Evolutionary conservation across 495 filamentous ascomycete species (phyloP), one percentile per base, ranked within the genome.

Genomic region (Podospora pseudocomata): DNA sequence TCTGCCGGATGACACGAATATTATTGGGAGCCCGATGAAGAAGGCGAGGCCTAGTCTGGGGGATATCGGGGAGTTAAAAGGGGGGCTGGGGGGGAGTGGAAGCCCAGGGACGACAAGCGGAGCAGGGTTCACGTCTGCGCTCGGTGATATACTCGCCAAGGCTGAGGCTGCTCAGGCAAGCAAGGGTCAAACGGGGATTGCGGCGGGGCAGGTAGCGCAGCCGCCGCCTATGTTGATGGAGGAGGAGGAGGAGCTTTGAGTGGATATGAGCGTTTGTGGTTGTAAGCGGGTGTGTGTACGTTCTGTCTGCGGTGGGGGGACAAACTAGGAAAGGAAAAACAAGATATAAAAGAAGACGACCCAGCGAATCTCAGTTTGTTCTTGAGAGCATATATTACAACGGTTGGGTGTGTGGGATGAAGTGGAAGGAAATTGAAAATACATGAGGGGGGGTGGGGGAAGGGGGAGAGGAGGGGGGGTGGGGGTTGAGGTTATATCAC

Each of bases 21-120:
- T 86, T 27, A 76, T 94, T 23, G 92, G 90, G 20, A 94, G 90
- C 69, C 93, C 93, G 16, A 80, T 93, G 75, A 97, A 97, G 80
- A 94, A 92, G 76, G 89, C 92, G 23, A 82, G 93, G 19, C 87
- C 89, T 4, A 92, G 89, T 75, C 80, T 94, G 32, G 76, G 73
- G 54, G 75, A 69, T 62, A 67, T 71, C n/a, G 68, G 65, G 65
- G 72, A 57, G 26, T 68, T 65, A 60, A 28, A 53, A 55, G 44
- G 20, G 20, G 28, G 63, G 3, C 18, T 28, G 5, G 44, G 63
- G 11, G 34, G 27, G 39, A 64, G 53, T 26, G 44, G 39, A 16
- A 49, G 39, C 13, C 39, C 39, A 11, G 39, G 39, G 39, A 49
- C 39, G 15, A 49, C 39, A 11, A 49, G 39, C 15, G 39, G 39